These are phyloP conservation scores for Pulveroboletus sp. DNA, from an alignment of 768 basidiomycete species.

Conservation along the genomic window DNA sequence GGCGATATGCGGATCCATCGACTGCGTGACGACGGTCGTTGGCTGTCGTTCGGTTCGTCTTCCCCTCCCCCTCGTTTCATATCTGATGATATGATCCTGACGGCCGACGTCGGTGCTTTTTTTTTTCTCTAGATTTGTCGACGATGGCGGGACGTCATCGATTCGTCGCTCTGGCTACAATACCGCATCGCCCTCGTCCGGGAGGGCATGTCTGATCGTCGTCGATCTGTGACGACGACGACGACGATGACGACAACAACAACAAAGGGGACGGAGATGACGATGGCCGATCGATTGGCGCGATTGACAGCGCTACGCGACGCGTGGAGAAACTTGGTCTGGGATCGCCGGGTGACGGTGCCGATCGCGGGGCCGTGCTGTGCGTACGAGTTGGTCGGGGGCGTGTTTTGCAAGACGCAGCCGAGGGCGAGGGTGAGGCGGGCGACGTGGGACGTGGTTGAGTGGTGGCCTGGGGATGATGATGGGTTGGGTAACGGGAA, in stretches of 20 bases:
- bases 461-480: neutral
- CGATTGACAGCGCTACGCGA: conserved; percentile 33
- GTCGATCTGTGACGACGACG: too few species aligned
- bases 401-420: conserved; percentile 48
- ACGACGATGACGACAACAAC: too few species aligned
- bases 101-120: neutral
- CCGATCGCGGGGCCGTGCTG: conserved; percentile 36
- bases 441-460: neutral
- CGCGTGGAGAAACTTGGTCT: conserved; percentile 34
- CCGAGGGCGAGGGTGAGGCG: neutral
- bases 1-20: conserved; percentile 7
- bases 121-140: conserved; percentile 20
- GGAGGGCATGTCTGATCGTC: conserved; percentile 33
- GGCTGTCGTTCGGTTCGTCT: conserved; percentile 13
- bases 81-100: too few species aligned
- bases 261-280: neutral
- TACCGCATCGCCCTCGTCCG: conserved; percentile 38
- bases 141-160: conserved; percentile 16
- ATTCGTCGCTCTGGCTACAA: conserved; percentile 31
- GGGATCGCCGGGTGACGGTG: conserved; percentile 22
- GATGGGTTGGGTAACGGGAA: neutral
- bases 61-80: neutral
- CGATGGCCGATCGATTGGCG: conserved; percentile 26
- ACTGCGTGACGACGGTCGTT: conserved; percentile 10
- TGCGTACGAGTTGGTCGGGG: conserved; percentile 61